Base-by-base conservation (phyloP, 2,329 filamentous ascomycete genomes). In the Botrytis hyacinthi region DNA sequence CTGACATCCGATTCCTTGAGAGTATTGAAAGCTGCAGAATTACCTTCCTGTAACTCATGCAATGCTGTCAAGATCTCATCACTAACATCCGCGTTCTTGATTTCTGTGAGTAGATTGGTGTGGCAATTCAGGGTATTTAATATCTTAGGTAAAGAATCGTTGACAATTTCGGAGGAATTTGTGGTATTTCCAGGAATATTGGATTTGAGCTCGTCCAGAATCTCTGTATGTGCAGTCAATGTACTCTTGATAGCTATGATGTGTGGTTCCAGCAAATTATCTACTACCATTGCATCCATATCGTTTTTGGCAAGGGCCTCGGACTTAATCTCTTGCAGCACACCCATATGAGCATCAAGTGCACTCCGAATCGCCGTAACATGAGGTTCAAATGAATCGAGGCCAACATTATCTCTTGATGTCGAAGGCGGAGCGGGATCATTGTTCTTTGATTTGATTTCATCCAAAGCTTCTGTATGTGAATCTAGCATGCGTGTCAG, bases 1-100 rank as follows among this genome's bases (percentile, higher is more conserved):
- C 76, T 79, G 2, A 81, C 76, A 76, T 81, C 78, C 3, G 74
- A 73, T 69, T 80, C 78, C 65, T 75, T 72, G 9, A 80, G 76
- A 48, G 79, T 78, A 20, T 72, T 57, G 6, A 81, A 75, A 12
- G 76, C 51, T 35, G 74, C 74, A n/a, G 70, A 69, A 42, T 78
- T 77, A 18, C 72, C 72, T 16, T 76, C 73, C 51, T 78, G 76
- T 7, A 72, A 62, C 46, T 79, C 76, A 66, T 80, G 78, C 4
- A 81, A 73, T 22, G 78, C 74, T n/a, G 78, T 80, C 20, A 81
- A 72, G 14, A 80, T 80, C 54, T 80, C 79, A 18, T 79, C 79
- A 35, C 74, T 75, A 22, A 81, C 76, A 71, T 81, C 78, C n/a
- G 68, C 46, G n/a, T 80, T 78, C 70, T 79, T 80, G 63, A 81